phyloP scores from a whole-genome alignment of 306 rosid genomes.

The Prunus padus region DNA sequence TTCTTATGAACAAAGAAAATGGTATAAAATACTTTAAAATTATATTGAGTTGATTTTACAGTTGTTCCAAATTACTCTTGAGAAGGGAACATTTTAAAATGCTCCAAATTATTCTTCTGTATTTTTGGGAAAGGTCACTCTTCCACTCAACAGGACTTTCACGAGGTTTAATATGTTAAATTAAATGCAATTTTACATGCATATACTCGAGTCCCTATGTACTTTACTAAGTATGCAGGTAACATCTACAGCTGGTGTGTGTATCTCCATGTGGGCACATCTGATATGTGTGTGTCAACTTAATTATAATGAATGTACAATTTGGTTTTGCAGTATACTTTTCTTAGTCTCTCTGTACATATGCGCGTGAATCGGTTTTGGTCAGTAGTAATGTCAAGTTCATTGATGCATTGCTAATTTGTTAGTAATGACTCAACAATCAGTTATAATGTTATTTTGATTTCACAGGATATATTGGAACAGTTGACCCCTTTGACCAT shows the following conservation, averaged over 20 bases:
- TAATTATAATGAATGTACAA: neutral
- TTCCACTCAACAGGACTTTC: neutral
- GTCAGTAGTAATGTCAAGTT: neutral
- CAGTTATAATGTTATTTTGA: neutral
- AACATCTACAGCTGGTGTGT: neutral
- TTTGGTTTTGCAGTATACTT: neutral
- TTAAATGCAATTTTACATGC: neutral
- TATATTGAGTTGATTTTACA: neutral
- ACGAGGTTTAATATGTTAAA: neutral
- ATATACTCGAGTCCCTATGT: neutral
- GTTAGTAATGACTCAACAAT: neutral
- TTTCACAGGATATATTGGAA: conserved; percentile 81
- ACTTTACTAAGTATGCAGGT: neutral
- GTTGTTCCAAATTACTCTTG: neutral
- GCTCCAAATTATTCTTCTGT: neutral
- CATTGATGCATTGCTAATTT: neutral
- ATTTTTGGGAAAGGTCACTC: neutral
- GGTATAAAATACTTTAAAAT: neutral
- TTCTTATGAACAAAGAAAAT: neutral
- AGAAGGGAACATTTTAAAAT: neutral
- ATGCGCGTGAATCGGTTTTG: neutral
- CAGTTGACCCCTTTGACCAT: conserved; percentile 68
- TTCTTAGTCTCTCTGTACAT: neutral
- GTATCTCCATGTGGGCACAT: conserved; percentile 8
- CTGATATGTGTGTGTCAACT: neutral